Base-by-base conservation (phyloP, 805 yeast genomes). In the Naumovozyma castellii region DNA sequence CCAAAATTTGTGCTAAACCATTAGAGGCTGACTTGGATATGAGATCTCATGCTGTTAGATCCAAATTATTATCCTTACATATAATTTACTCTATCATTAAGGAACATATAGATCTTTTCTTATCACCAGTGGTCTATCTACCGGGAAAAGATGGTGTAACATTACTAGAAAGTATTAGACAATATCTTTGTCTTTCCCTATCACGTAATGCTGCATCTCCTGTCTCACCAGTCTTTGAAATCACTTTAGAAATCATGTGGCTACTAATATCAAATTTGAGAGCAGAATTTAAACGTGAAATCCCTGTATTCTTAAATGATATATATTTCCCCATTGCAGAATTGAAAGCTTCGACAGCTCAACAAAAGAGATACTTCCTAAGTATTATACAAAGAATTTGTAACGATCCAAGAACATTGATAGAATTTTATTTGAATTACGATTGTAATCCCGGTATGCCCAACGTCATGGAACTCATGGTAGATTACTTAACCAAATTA, bases 321-420 rank as follows among this genome's bases (percentile, higher is more conserved):
- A 85, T 90, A 39, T 92, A 92, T 59, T 83, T 92, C 63, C 96
- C 97, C 2, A 85, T 94, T 33, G 75, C 92, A 35, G 97, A 90
- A 54, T 75, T 92, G 78, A 84, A 80, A 54, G 78, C 94, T 2
- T 84, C 97, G 1, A 85, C 96, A 0, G 66, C 88, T 8, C 97
- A 90, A 59, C 98, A 94, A 63, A 87, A 90, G 58, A 73, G 94
- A 57, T 90, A 87, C 53, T 74, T 90, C 47, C 67, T 94, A 44
- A 74, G 81, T 10, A 72, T 90, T n/a, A 71, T 94, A 18, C 83
- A 84, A 51, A 72, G 94, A 48, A 63, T 92, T 30, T 82, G 94
- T 56, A 77, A 78, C 47, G 95, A 90, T 62, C 94, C 97, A 34
- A 73, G 94, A 45, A 80, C 94, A 15, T 66, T 94, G 45, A 85